Conservation (phyloP, 257 asterid species). For the Jaltomata sinuosa region DNA sequence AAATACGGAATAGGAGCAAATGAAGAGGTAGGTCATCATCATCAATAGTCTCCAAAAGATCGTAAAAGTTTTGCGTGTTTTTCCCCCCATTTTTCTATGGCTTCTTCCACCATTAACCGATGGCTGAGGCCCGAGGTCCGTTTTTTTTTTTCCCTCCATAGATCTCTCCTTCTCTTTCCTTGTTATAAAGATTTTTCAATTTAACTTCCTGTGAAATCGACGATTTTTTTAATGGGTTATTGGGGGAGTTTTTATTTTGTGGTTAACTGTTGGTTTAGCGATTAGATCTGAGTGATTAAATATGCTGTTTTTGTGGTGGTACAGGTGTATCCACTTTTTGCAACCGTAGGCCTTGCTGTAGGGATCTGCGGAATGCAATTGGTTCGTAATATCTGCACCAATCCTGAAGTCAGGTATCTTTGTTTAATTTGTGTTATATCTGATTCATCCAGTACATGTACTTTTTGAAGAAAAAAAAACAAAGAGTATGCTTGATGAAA, state of each 20-base stretch:
- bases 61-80: not conserved
- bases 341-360: conserved; percentile 77
- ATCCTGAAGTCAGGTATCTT: conserved; percentile 93
- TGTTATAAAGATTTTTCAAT: too few species aligned
- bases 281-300: conserved; percentile 21
- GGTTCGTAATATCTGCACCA: conserved; percentile 62
- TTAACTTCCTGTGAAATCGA: not conserved
- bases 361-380: conserved; percentile 88
- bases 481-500: not conserved
- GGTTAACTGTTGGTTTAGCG: not conserved
- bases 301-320: not conserved
- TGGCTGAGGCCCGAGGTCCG: conserved; percentile 90
- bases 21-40: not conserved
- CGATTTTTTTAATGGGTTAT: not conserved
- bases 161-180: conserved; percentile 4
- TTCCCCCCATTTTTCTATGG: conserved; percentile 25
- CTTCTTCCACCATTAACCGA: conserved; percentile 52
- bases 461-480: not conserved
- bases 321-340: conserved; percentile 82
- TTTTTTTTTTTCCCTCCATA: not conserved
- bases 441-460: not conserved
- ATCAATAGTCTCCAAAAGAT: not conserved
- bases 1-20: not conserved
- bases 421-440: not conserved
- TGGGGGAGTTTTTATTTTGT: not conserved